Base-by-base conservation (phyloP, 2,329 filamentous ascomycete species). In the Xylaria multiplex region DNA sequence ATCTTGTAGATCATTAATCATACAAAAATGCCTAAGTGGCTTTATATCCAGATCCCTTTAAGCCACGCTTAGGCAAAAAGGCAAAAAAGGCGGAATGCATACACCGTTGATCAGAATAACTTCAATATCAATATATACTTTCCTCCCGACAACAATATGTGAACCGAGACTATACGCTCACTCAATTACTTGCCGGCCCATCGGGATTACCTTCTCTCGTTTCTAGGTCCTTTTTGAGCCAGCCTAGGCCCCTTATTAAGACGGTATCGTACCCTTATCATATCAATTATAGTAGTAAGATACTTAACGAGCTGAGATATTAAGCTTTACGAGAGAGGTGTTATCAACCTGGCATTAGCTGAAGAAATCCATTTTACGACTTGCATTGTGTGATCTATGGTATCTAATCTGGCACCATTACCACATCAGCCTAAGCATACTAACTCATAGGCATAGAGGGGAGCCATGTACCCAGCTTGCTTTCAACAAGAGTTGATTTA, bases 351-450 rank as follows among this genome's bases (percentile, higher is more conserved):
- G 24, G 27, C 22, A 54, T 40, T 24, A 37, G 16, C n/a, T 19
- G 6, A 37, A 8, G 24, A 53, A 9, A 42, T 55, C n/a, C 19
- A 59, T 62, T 19, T 14, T 37, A 58, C 46, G 24, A 42, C 19
- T 57, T 57, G 42, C 49, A 57, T 63, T 57, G 40, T 22, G 30
- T 48, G 30, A 14, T 68, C 62, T 65, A 62, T 35, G 43, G 59
- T 53, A 65, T 65, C 48, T 65, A 59, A 30, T 49, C 63, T 57
- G n/a, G 27, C 35, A 58, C 48, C 22, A 55, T 48, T 45, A 35
- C 55, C 59, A 55, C 43, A 65, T 43, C 45, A 22, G 27, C 24
- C 46, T 14, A 14, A 27, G 27, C 11, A 42, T 32, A 54, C 7
- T 37, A 57, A 14, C 40, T 42, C 49, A 22, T 8, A 19, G 9